Conservation (phyloP, 2,329 filamentous ascomycete species). For the Cryphonectria radicalis region DNA sequence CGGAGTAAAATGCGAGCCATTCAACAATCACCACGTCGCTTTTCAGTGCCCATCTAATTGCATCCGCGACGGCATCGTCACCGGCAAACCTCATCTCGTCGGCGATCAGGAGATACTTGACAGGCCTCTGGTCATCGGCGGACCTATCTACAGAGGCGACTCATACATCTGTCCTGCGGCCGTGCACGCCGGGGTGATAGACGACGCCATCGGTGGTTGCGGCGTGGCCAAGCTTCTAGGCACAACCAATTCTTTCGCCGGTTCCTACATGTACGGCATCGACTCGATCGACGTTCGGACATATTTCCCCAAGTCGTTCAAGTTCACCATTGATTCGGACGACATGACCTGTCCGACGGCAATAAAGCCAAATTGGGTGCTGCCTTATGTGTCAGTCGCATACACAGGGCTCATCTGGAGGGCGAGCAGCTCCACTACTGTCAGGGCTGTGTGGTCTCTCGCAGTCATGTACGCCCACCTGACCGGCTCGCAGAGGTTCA, state of each 20-base stretch:
- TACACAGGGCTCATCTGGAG: constrained; percentile 82
- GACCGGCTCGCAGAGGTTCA: background rate
- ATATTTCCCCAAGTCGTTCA: constrained; percentile 86
- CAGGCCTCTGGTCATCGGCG: constrained; percentile 66
- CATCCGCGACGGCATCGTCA: constrained; percentile 65
- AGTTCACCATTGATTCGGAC: constrained; percentile 54
- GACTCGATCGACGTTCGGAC: constrained; percentile 78
- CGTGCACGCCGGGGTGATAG: constrained; percentile 74
- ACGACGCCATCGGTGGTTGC: constrained; percentile 69
- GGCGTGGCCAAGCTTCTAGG: constrained; percentile 75
- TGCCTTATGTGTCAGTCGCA: constrained; percentile 80
- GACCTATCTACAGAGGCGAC: constrained; percentile 80
- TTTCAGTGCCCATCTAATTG: constrained; percentile 81
- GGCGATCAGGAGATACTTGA: constrained; percentile 70
- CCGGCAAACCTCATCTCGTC: constrained; percentile 72
- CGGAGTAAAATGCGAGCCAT: constrained; percentile 75
- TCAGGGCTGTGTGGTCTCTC: constrained; percentile 15
- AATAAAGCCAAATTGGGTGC: constrained; percentile 78
- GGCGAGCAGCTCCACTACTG: constrained; percentile 74
- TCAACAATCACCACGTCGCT: constrained; percentile 68
- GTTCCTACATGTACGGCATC: constrained; percentile 72
- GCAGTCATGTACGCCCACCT: constrained; percentile 13
- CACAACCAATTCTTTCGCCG: constrained; percentile 64
- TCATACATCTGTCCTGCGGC: constrained; percentile 78
- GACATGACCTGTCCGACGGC: constrained; percentile 67